Evolutionary conservation across 306 rosid genomes (phyloP).

Genomic region (Prunus padus): DNA sequence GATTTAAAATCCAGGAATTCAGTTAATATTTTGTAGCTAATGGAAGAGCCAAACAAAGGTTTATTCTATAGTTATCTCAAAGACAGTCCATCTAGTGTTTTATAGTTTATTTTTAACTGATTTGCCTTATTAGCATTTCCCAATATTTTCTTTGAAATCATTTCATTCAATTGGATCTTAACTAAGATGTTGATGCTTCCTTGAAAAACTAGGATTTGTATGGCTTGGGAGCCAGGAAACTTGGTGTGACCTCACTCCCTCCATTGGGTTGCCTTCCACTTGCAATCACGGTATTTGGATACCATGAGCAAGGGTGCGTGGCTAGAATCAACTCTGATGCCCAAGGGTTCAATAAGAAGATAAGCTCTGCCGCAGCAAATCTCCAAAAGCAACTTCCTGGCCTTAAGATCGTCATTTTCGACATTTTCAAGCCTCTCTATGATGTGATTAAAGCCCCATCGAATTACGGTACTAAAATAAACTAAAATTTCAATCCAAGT

Average conservation of each 20-base stretch:
- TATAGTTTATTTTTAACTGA: not conserved
- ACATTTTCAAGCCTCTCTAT: conserved; percentile 68
- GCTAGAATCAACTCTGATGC: conserved; percentile 63
- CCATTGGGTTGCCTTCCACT: conserved; percentile 92
- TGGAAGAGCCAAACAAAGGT: too few species aligned
- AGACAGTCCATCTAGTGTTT: too few species aligned
- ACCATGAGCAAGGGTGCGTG: conserved; percentile 64
- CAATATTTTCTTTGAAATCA: not conserved
- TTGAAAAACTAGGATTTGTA: conserved; percentile 55
- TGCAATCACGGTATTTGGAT: conserved; percentile 65
- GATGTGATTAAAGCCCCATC: conserved; percentile 78
- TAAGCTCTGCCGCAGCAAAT: conserved; percentile 56
- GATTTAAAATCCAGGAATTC: not conserved
- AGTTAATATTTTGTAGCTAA: too few species aligned
- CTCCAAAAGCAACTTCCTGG: conserved; percentile 75
- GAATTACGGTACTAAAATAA: conserved; percentile 49
- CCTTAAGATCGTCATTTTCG: conserved; percentile 74
- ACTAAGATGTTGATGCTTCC: conserved; percentile 6
- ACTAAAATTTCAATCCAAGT: not conserved
- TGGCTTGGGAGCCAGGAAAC: conserved; percentile 78
- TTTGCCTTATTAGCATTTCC: not conserved
- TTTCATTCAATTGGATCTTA: not conserved
- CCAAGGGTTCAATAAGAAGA: conserved; percentile 72
- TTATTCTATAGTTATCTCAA: too few species aligned
- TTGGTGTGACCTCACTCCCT: conserved; percentile 93